A percentile compares a stretch with the other conserved stretches of the same genome.
Evolutionary conservation across 2,329 filamentous ascomycete species (phyloP).

Genomic region (Dactylellina drechsleri): DNA sequence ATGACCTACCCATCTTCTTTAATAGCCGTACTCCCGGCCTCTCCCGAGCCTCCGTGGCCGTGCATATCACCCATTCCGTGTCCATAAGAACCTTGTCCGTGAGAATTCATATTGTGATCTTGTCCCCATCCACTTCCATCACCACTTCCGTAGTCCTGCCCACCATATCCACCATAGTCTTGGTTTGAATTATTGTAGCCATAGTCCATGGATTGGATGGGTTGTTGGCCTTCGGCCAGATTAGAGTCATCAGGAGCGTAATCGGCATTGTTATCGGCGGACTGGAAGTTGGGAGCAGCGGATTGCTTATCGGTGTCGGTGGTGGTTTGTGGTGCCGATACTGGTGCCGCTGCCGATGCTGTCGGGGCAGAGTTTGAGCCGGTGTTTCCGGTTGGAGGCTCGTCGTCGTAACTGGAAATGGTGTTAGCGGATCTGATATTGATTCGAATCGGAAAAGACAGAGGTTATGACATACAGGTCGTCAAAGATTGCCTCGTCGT

Average conservation of each 20-base stretch:
- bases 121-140: constrained; percentile 38
- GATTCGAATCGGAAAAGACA: neutral
- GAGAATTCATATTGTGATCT: constrained; percentile 51
- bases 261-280: constrained; percentile 18
- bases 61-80: constrained; percentile 49
- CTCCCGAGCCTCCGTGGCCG: constrained; percentile 56
- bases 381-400: constrained; percentile 18
- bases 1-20: constrained; percentile 91
- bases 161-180: constrained; percentile 40
- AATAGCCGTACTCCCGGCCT: constrained; percentile 72
- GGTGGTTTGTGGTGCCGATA: constrained; percentile 13
- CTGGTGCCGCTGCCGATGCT: constrained; percentile 4
- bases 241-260: constrained; percentile 34
- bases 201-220: constrained; percentile 42
- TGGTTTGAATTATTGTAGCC: constrained; percentile 48
- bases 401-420: constrained; percentile 56
- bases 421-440: constrained; percentile 7
- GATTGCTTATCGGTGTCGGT: constrained; percentile 32
- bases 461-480: constrained; percentile 76
- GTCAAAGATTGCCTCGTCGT: constrained; percentile 89
- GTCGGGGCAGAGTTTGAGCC: constrained; percentile 23
- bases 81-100: constrained; percentile 54
- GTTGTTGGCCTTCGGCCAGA: constrained; percentile 41
- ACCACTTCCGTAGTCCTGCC: constrained; percentile 35
- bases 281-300: constrained; percentile 17